phyloP scores from a whole-genome alignment of 805 yeast genomes.

The Saccharomycopsis sp. region DNA sequence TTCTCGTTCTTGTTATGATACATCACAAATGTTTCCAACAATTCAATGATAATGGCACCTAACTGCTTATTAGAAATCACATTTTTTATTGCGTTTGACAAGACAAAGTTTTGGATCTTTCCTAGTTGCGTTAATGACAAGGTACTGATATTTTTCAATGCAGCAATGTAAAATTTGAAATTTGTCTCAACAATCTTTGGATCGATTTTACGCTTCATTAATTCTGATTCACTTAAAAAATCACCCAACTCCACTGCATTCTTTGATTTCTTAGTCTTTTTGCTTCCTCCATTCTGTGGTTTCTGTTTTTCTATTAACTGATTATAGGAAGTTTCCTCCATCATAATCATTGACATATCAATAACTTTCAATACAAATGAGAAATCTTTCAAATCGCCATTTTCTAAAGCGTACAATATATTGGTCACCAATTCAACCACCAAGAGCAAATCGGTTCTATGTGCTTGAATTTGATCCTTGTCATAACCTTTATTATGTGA shows the following conservation, averaged over 20 bases:
- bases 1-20: slow-evolving; percentile 59
- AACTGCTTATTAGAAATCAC: slow-evolving; percentile 27
- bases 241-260: slow-evolving; percentile 55
- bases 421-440: slow-evolving; percentile 24
- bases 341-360: slow-evolving; percentile 42
- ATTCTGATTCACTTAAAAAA: slow-evolving; percentile 54
- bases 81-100: slow-evolving; percentile 33
- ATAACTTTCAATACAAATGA: slow-evolving; percentile 48
- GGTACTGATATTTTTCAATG: slow-evolving; percentile 40
- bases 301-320: slow-evolving; percentile 21
- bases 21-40: slow-evolving; percentile 51
- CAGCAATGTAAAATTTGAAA: slow-evolving; percentile 40
- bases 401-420: slow-evolving; percentile 29
- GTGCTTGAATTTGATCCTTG: slow-evolving; percentile 20
- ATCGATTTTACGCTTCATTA: slow-evolving; percentile 1
- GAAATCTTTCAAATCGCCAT: slow-evolving; percentile 38
- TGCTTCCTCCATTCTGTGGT: slow-evolving; percentile 16
- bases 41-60: slow-evolving; percentile 27
- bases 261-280: slow-evolving; percentile 33
- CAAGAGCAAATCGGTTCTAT: slow-evolving; percentile 24
- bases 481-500: slow-evolving; percentile 20
- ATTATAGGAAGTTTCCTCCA: slow-evolving; percentile 18
- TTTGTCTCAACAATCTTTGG: slow-evolving; percentile 26
- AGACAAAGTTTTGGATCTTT: slow-evolving; percentile 42
- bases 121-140: slow-evolving; percentile 60